Percentiles rank a stretch among this genome's conserved stretches.
These are phyloP conservation scores for Coemansia sp. DNA, from an alignment of 192 early-diverging fungal genomes.

Conservation along the genomic window DNA sequence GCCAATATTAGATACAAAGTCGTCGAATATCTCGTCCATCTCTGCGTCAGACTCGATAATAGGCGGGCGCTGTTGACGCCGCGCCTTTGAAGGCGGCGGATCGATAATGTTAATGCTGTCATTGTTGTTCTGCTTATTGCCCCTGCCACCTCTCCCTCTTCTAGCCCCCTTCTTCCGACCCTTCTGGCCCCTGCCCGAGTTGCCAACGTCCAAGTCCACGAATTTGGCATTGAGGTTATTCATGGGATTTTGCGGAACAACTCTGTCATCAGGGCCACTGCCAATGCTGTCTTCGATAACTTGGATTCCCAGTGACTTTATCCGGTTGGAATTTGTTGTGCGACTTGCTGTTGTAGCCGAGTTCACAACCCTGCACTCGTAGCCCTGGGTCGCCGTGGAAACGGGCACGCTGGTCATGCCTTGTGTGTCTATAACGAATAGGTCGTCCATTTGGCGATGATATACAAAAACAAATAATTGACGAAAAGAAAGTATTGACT, in stretches of 20 bases:
- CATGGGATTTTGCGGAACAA: constrained; percentile 3
- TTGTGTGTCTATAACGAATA: constrained; percentile 51
- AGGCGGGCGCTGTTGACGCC: constrained; percentile 3
- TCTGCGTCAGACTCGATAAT: constrained; percentile 4
- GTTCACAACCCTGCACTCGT: constrained; percentile 21
- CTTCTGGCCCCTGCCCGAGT: background rate
- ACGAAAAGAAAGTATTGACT: background rate
- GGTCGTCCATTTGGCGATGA: constrained; percentile 38
- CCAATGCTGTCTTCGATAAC: constrained; percentile 5
- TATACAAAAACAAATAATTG: constrained; percentile 3
- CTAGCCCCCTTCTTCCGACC: background rate
- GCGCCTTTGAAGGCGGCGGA: background rate
- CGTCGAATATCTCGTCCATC: constrained; percentile 20
- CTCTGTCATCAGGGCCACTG: background rate
- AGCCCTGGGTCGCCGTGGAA: constrained; percentile 6
- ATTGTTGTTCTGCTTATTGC: background rate
- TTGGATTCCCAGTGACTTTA: constrained; percentile 12
- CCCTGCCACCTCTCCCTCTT: constrained; percentile 3
- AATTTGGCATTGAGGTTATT: constrained; percentile 34
- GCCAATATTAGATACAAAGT: constrained; percentile 44
- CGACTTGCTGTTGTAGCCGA: background rate
- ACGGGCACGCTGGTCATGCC: constrained; percentile 13
- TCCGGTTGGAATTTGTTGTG: background rate
- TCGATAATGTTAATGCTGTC: background rate
- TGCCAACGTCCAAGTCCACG: constrained; percentile 26